A percentile compares a stretch with the other conserved stretches of the same genome.
phyloP scores from a whole-genome alignment of 192 early-diverging fungal genomes.

The Mortierella hygrophila region DNA sequence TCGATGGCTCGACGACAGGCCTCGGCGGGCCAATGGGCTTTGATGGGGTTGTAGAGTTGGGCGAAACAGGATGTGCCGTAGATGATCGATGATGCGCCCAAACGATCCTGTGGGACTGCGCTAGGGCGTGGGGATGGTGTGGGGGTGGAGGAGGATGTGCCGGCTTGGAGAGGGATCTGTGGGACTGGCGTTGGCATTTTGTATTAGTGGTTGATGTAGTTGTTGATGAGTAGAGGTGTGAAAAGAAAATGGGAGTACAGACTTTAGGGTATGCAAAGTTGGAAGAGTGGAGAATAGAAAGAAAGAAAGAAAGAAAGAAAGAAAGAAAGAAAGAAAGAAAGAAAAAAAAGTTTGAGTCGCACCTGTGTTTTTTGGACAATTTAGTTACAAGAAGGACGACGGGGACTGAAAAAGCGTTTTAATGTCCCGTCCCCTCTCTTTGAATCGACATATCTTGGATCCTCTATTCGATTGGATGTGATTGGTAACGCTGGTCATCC shows the following conservation, averaged over 20 bases:
- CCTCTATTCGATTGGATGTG: not conserved
- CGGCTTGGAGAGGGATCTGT: not conserved
- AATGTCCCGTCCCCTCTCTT: no score
- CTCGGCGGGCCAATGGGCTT: constrained; percentile 58
- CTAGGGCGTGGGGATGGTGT: not conserved
- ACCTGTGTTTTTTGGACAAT: not conserved
- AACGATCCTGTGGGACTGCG: constrained; percentile 36
- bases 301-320: not conserved
- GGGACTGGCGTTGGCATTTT: not conserved
- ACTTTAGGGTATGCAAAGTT: not conserved
- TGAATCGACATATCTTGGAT: not conserved
- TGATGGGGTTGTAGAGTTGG: constrained; percentile 62
- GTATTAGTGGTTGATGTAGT: not conserved
- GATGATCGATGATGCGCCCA: constrained; percentile 60
- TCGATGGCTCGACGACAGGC: constrained; percentile 63
- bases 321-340: not conserved
- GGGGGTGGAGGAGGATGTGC: not conserved
- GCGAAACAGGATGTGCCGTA: constrained; percentile 69
- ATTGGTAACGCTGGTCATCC: not conserved
- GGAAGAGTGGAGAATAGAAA: not conserved
- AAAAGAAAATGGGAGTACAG: not conserved
- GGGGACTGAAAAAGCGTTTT: not conserved
- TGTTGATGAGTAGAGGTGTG: not conserved
- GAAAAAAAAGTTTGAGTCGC: not conserved
- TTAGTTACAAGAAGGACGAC: not conserved